These are phyloP conservation scores for Sclerotinia sclerotiorum DNA, from an alignment of 2,329 filamentous ascomycete genomes.

Conservation along the genomic window DNA sequence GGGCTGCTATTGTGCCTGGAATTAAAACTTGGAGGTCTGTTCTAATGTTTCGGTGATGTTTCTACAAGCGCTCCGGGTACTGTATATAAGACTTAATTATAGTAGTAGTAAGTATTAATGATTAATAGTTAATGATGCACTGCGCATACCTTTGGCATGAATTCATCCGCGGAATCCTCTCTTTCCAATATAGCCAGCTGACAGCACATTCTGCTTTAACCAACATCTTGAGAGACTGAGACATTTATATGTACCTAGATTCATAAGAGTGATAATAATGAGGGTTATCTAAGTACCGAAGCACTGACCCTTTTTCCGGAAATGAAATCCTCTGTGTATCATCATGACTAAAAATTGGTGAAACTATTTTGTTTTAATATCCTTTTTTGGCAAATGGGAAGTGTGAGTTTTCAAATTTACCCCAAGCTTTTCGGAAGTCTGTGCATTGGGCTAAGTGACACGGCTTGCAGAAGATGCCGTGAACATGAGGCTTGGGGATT, in stretches of 20 bases:
- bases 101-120: no score
- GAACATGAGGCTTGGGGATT: background rate
- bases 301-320: background rate
- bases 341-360: constrained; percentile 2
- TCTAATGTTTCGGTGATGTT: constrained; percentile 16
- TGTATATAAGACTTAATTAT: background rate
- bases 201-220: background rate
- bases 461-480: constrained; percentile 10
- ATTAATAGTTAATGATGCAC: no score
- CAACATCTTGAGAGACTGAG: background rate
- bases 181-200: background rate
- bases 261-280: background rate
- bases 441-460: background rate
- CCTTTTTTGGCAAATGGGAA: background rate
- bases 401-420: background rate
- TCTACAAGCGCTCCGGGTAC: constrained; percentile 7
- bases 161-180: background rate
- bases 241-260: background rate
- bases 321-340: background rate
- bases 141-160: background rate
- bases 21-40: background rate
- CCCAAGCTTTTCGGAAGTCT: constrained; percentile 11
- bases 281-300: background rate
- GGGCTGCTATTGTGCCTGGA: background rate
- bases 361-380: background rate